Evolutionary conservation across 1,284 basidiomycete genomes (phyloP), one percentile per base, ranked within the genome.

Genomic region (Boletellus deceptivus): DNA sequence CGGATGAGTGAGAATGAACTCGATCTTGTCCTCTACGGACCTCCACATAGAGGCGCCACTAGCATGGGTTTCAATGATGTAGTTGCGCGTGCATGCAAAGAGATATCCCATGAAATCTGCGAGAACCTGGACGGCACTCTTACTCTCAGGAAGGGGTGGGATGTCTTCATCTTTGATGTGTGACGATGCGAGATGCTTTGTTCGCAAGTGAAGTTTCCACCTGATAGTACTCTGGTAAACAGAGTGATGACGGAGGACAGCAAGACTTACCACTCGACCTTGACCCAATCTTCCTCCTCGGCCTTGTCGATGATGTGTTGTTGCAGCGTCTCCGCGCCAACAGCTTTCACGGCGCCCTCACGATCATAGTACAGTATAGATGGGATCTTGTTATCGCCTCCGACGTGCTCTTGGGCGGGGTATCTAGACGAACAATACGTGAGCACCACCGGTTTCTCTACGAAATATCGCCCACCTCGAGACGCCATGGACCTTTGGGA

Each of bases 201-300:
- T 70, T 3, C 76, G 72, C 11, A 84, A 60, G 55, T 81, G 74
- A 1, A 84, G 67, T 55, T 83, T 82, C 70, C 82, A 83, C 81
- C 81, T 83, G 17, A 20, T 4, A 27, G 1, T 4, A n/a, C 43
- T 18, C 11, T 17, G 22, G 35, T 61, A 9, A 53, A 41, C 14
- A 24, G 31, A 29, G 16, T 8, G n/a, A 6, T 13, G 6, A 7
- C 34, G 3, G 20, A n/a, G n/a, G n/a, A n/a, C n/a, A n/a, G n/a
- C n/a, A n/a, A n/a, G 44, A 38, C 67, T 36, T 52, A 79, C 81
- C 80, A 83, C 64, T 78, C 73, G 0, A 76, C 71, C 35, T 73
- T 76, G 1, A 64, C 54, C 69, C 76, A 76, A 2, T 62, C 58
- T 42, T 77, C 69, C 0, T 79, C 75, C 39, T 76, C 75, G 0